phyloP scores from a whole-genome alignment of 2,329 filamentous ascomycete genomes.

The Apiospora hydei region DNA sequence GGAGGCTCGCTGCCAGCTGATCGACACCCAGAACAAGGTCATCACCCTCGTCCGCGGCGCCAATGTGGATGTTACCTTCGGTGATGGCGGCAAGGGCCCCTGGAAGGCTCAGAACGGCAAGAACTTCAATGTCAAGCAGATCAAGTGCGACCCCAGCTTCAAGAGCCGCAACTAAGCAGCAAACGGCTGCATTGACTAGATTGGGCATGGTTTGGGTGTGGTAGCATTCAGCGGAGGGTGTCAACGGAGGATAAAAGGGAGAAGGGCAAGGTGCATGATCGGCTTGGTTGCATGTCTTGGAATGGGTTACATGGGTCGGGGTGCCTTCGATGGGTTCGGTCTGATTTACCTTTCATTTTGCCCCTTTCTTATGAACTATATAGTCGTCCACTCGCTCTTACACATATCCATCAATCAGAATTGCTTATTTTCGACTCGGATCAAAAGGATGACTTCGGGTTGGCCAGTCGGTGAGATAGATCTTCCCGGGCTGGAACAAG shows the following conservation, averaged over 20 bases:
- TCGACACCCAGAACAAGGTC: not conserved
- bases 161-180: constrained; percentile 4
- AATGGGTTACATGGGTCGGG: constrained; percentile 5
- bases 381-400: not conserved
- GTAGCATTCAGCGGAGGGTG: not conserved
- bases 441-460: not conserved
- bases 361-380: not conserved
- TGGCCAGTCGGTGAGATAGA: not conserved
- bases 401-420: not conserved
- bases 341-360: not conserved
- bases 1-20: constrained; percentile 10
- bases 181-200: too few relatives aligned
- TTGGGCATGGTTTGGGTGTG: too few relatives aligned
- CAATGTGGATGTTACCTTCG: not conserved
- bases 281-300: not conserved
- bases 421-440: not conserved
- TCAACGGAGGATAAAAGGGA: not conserved
- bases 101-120: constrained; percentile 6
- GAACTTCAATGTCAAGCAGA: constrained; percentile 4
- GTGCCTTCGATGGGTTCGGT: not conserved
- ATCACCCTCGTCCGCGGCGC: constrained; percentile 18
- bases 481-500: too few relatives aligned
- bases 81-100: constrained; percentile 10
- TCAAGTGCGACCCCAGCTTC: constrained; percentile 23
- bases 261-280: not conserved